Conservation (phyloP, 2,329 filamentous ascomycete genomes). For the Colletotrichum paranaense region DNA sequence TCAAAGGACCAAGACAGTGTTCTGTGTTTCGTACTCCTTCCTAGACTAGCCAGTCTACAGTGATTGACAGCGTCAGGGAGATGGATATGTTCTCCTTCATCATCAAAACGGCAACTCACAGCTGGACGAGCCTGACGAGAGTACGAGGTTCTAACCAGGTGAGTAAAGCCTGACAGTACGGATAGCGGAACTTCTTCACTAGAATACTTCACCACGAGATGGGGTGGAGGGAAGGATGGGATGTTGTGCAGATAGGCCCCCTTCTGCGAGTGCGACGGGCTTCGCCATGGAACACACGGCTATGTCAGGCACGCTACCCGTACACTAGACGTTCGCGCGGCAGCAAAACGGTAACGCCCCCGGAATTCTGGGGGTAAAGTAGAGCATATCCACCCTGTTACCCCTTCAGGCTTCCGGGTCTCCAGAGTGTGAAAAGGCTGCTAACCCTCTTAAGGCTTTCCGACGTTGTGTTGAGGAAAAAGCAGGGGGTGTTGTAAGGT, state of each 20-base stretch:
- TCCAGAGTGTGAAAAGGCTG: not conserved
- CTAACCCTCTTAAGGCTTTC: constrained; percentile 14
- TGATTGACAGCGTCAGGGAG: not conserved
- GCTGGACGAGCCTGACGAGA: not conserved
- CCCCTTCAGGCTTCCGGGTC: not conserved
- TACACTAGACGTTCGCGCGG: constrained; percentile 4
- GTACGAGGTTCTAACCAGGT: not conserved
- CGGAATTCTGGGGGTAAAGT: constrained; percentile 12
- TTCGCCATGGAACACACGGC: not conserved
- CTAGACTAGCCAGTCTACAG: not conserved
- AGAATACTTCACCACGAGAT: constrained; percentile 1
- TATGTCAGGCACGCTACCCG: constrained; percentile 1
- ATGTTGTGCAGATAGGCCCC: constrained; percentile 32
- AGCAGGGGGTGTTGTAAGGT: not conserved
- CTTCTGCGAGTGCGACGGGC: constrained; percentile 9
- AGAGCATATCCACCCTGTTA: constrained; percentile 16
- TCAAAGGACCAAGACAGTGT: not conserved
- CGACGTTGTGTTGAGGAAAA: constrained; percentile 1
- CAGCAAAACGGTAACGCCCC: not conserved
- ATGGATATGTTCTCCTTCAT: not conserved
- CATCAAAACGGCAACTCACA: not conserved
- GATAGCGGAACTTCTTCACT: not conserved
- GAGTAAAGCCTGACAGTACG: not conserved
- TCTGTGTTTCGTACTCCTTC: not conserved
- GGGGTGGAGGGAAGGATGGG: constrained; percentile 11